Evolutionary conservation across 2,329 filamentous ascomycete genomes (phyloP), one percentile per base, ranked within the genome.

Genomic region (Cercospora brassicicola): DNA sequence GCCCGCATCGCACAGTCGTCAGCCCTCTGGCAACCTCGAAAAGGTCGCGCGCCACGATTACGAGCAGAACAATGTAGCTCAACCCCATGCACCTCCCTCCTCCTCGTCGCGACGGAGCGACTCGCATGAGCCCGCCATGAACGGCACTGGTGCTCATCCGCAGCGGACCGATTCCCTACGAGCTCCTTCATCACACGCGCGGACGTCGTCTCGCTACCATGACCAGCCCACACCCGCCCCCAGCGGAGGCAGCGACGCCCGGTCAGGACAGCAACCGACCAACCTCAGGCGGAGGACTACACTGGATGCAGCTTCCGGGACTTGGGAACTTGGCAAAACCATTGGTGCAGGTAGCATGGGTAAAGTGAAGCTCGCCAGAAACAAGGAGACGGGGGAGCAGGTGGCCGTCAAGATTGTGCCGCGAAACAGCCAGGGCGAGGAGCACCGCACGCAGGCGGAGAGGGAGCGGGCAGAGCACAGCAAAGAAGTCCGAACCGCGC

Each of bases 331-430:
- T 62, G 94, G 94, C 68, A 98, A 98, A 84, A 98, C 95, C 3
- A 95, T 99, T 76, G 95, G 95, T 68, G 93, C 94, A 63, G 95
- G 95, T 61, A 98, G 94, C 80, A 99, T 99, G 95, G 95, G 95
- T 72, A 98, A 98, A 81, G 95, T 99, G 71, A 98, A 98, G 83
- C 84, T 99, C 73, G 95, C 95, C 26, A 92, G 92, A 75, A 96
- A 96, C 80, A 87, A 91, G 73, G 94, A 96, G 76, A 92, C 91
- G 20, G 91, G 91, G 74, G 95, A 98, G 83, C 92, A 97, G 88
- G 94, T 96, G 70, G 95, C 95, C 39, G 93, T 97, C 79, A 99
- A 99, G 82, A 98, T 99, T 74, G 93, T 99, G 55, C 94, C 95
- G 23, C 88, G 95, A 75, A 91, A 92, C 72, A 94, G 93, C 59